Base-by-base conservation (phyloP, 441 rosid species). In the Sinapis alba region DNA sequence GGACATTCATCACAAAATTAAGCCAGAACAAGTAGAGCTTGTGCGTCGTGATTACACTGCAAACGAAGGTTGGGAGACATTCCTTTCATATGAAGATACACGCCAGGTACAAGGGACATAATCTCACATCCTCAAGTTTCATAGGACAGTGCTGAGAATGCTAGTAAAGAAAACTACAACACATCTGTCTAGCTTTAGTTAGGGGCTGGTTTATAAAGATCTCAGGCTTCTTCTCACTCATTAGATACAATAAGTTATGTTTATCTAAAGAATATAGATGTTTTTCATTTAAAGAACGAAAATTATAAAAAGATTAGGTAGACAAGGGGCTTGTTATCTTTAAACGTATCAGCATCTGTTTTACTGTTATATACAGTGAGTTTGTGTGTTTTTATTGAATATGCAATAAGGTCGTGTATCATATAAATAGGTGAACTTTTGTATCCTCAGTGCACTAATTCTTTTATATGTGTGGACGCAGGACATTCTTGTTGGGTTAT, bases 11-110 rank as follows among this genome's bases (percentile, higher is more conserved):
- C 89, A 96, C 78, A 86, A 96, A 81, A 96, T 91, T 78, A 93
- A 65, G 84, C 98, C 97, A 6, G 99, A 96, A 79, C 97, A 92
- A 86, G 98, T 96, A 57, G 91, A 91, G 86, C 99, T 96, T 80
- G 97, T 93, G 72, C 97, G 99, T 41, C 99, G 97, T 74, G 99
- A 96, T 84, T 96, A 92, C 81, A 89, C 87, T 26, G 99, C 99
- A 67, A 96, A 96, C 81, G 93, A 90, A 85, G 97, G 99, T 65
- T 96, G 99, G 99, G 99, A 96, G 84, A 90, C 97, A 59, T 96
- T 96, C 80, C 88, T 96, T 65, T 96, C 99, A 3, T 93, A 93
- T 12, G 99, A 96, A 83, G 99, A 96, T 86, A 88, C 94, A 18
- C 89, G 80, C 11, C 98, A 93, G 98, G 99, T 93, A 88, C 53